Base-by-base conservation (phyloP, 805 yeast species). In the Candida odintsovae region DNA sequence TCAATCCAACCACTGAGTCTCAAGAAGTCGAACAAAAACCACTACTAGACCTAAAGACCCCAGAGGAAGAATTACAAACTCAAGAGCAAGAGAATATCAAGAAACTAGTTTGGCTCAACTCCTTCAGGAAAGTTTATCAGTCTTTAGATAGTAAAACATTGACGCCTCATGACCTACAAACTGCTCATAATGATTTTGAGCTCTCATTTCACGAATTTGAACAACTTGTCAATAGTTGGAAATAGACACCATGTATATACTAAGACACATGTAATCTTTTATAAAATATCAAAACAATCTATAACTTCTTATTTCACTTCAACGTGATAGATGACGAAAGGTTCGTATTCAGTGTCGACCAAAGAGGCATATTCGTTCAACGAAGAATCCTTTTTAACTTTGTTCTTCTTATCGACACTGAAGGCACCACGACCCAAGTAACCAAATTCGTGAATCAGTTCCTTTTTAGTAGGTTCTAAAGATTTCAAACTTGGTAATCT, bases 341-440 rank as follows among this genome's bases (percentile, higher is more conserved):
- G 98, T 69, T 92, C 96, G 65, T 92, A 92, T 48, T 92, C 97
- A 25, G 92, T 81, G 67, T 94, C 99, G 42, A 90, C 97, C 58
- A 94, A 70, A 2, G 95, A 80, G 11, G 97, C 92, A 65, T 87
- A 94, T 65, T 92, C 98, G 55, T 83, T 79, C 58, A 92, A 74
- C 40, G 79, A 81, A 31, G 66, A 57, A 62, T 83, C 88, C 57
- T 83, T 80, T 52, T 78, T 73, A 41, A 82, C 70, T 54, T 75
- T 78, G 42, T 90, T 90, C 57, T 76, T 73, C 55, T 77, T 78
- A 62, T 85, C 90, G 48, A 73, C 73, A 29, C 76, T 70, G 59
- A 87, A 86, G 0, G 96, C 96, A 58, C 83, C 86, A 26, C 98
- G 98, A 31, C 95, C 96, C 47, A 94, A 73, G 66, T 86, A 92